Evolutionary conservation across 306 rosid genomes (phyloP).

Genomic region (Boehmeria nivea): DNA sequence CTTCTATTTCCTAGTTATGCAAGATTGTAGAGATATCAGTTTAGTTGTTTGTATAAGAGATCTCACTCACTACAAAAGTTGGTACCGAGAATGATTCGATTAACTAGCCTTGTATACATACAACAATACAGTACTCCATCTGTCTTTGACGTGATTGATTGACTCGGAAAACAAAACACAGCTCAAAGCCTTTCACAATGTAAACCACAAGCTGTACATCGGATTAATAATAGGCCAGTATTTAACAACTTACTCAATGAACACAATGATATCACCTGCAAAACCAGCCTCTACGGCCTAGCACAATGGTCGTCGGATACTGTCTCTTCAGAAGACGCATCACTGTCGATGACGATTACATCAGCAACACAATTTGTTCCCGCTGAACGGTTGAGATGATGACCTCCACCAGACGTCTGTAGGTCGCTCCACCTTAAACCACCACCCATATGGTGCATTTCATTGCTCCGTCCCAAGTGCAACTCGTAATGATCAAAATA

Average conservation of each 20-base stretch:
- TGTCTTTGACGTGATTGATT: neutral
- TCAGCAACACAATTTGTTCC: constrained; percentile 28
- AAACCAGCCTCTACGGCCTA: constrained; percentile 30
- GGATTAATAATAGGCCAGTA: constrained; percentile 11
- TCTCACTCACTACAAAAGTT: too few relatives aligned
- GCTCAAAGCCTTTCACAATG: neutral
- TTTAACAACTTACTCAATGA: too few relatives aligned
- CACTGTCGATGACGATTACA: constrained; percentile 48
- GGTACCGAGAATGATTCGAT: too few relatives aligned
- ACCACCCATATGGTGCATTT: constrained; percentile 9
- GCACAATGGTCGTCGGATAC: constrained; percentile 48
- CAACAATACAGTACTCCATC: too few relatives aligned
- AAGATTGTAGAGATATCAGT: neutral
- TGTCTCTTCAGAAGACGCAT: constrained; percentile 66
- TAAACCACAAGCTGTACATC: constrained; percentile 27
- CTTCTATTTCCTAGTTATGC: too few relatives aligned
- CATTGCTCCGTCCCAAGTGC: constrained; percentile 18
- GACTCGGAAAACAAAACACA: neutral
- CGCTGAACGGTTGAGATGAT: constrained; percentile 22
- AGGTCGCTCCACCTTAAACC: too few relatives aligned
- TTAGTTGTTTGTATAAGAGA: neutral
- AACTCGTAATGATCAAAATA: constrained; percentile 22
- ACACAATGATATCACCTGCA: constrained; percentile 13
- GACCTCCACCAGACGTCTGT: constrained; percentile 25
- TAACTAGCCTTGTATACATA: too few relatives aligned